Conservation (phyloP, 805 yeast species). For the Ogataea zsoltii region DNA sequence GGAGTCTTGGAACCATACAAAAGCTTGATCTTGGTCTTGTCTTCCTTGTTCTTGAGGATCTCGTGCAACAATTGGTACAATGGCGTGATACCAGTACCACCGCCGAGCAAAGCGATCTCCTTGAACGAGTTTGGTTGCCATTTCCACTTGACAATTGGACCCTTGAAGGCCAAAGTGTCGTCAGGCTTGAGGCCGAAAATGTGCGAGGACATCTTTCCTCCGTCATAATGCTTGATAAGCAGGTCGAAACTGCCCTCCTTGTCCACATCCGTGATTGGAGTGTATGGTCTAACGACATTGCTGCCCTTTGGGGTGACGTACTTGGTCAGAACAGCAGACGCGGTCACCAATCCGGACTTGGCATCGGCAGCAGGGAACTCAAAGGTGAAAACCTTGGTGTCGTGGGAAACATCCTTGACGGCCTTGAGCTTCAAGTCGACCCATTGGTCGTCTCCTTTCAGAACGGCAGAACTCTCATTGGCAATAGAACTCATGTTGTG, state of each 20-base stretch:
- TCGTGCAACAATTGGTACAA: slow-evolving; percentile 82
- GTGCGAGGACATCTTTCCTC: slow-evolving; percentile 85
- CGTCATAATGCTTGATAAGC: slow-evolving; percentile 83
- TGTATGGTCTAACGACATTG: slow-evolving; percentile 84
- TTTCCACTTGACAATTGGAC: slow-evolving; percentile 89
- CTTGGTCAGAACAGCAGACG: slow-evolving; percentile 81
- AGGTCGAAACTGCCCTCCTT: slow-evolving; percentile 75
- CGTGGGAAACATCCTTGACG: slow-evolving; percentile 51
- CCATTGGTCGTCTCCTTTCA: slow-evolving; percentile 69
- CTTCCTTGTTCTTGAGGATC: slow-evolving; percentile 75
- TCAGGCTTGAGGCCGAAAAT: slow-evolving; percentile 66
- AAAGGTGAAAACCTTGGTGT: slow-evolving; percentile 70
- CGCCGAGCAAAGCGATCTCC: slow-evolving; percentile 82
- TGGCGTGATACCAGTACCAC: slow-evolving; percentile 97
- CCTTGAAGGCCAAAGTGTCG: slow-evolving; percentile 88
- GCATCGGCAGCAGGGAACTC: slow-evolving; percentile 67
- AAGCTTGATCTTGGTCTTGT: slow-evolving; percentile 84
- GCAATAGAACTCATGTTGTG: slow-evolving; percentile 30
- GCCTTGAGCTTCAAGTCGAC: slow-evolving; percentile 60
- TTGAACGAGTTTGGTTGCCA: slow-evolving; percentile 86
- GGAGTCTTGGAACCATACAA: slow-evolving; percentile 78
- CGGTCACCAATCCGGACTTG: slow-evolving; percentile 73
- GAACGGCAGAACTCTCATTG: slow-evolving; percentile 43
- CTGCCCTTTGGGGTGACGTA: slow-evolving; percentile 80
- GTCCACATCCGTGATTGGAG: slow-evolving; percentile 77